Evolutionary conservation across 129 eudicot genomes (phyloP).

Genomic region (Arctium lappa): DNA sequence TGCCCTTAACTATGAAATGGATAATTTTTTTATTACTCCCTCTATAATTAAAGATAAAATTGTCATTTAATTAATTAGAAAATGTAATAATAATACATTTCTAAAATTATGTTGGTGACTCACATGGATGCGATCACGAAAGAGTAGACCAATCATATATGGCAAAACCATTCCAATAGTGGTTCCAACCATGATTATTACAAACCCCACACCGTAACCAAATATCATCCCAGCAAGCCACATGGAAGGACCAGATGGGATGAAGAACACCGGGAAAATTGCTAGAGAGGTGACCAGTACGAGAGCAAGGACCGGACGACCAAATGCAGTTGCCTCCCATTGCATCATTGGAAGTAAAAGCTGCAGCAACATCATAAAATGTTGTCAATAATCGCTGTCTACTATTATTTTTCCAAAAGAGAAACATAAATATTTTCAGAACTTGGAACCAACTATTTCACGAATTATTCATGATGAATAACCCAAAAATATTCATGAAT

Average conservation of each 20-base stretch:
- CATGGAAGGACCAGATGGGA: constrained; percentile 97
- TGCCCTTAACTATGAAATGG: neutral
- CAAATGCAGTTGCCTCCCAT: constrained; percentile 89
- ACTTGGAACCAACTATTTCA: neutral
- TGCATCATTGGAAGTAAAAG: constrained; percentile 68
- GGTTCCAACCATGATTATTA: constrained; percentile 90
- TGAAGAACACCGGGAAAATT: constrained; percentile 69
- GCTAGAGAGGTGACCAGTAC: constrained; percentile 80
- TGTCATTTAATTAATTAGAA: no score
- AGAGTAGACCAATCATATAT: constrained; percentile 67
- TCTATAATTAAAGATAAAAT: neutral
- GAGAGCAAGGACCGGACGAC: constrained; percentile 83
- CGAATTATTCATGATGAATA: neutral
- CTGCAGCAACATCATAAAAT: constrained; percentile 34
- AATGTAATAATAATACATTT: neutral
- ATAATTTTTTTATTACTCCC: neutral
- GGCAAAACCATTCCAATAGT: constrained; percentile 93
- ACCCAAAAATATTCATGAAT: neutral
- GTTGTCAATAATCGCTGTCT: neutral
- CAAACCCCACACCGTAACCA: constrained; percentile 86
- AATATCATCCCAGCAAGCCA: constrained; percentile 96
- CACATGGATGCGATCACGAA: constrained; percentile 85
- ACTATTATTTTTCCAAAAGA: neutral
- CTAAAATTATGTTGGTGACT: constrained; percentile 25
- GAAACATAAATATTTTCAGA: neutral